Evolutionary conservation across 2,329 filamentous ascomycete species (phyloP), one percentile per base, ranked within the genome.

Genomic region (Exserohilum turcica): DNA sequence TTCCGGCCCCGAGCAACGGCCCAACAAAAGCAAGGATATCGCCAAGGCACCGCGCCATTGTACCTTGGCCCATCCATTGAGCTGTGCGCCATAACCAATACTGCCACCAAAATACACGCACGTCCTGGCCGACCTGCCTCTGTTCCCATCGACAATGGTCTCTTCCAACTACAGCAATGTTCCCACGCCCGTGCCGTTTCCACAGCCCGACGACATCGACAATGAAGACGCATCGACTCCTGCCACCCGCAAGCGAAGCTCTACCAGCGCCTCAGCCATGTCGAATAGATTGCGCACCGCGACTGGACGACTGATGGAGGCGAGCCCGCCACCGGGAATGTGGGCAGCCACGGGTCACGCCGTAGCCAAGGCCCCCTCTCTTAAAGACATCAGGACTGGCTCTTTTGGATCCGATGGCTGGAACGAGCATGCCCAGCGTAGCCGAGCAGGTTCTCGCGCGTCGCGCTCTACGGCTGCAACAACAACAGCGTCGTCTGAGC

Each of bases 331-430:
- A 3, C 68, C 71, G 0, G 75, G 77, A 35, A 76, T 77, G 70
- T 77, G 74, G 76, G 76, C 77, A n/a, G 78, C 78, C 0, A 76
- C 76, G 2, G 77, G 76, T 10, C 67, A 61, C 6, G 69, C 69
- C 5, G 76, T 71, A 12, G 69, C 76, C 7, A 75, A 70, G 56
- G 76, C 77, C 12, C 78, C 77, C 4, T 76, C 76, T 1, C 49
- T 79, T 16, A 60, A 64, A 38, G 77, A 80, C 38, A 78, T 80
- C 28, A 66, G 78, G 37, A 65, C 61, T 45, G 73, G 72, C 27
- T 71, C 68, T 10, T 74, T 74, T 49, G 65, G 67, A 21, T 61
- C 64, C 4, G 59, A 68, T 3, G 73, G 74, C 1, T 74, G 73
- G 71, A 64, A 65, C 31, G 63, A 67, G 19, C 63, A 71, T 18